These are phyloP conservation scores for Erodium moschatum DNA, from an alignment of 441 rosid species.

Conservation along the genomic window DNA sequence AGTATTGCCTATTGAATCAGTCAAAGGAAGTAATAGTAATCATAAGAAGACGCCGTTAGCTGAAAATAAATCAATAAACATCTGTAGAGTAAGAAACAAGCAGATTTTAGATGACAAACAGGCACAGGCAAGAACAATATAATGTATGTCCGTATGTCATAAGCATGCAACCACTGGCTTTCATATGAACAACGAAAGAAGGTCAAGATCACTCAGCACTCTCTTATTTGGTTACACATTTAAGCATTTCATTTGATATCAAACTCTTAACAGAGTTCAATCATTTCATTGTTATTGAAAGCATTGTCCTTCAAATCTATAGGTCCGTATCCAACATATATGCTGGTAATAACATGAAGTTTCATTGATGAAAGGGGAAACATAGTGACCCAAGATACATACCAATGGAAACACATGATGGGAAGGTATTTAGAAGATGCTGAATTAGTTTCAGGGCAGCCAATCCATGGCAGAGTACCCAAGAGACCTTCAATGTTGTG, in stretches of 20 bases:
- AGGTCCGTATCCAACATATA: not conserved
- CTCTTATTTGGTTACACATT: not conserved
- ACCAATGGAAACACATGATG: slow-evolving; percentile 86
- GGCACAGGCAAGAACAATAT: not conserved
- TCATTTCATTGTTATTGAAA: not conserved
- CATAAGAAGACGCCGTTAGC: not conserved
- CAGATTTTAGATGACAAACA: not conserved
- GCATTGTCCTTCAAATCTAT: no score
- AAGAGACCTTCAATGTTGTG: slow-evolving; percentile 39
- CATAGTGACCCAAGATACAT: slow-evolving; percentile 6
- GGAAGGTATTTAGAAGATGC: slow-evolving; percentile 62
- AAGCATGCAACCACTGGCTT: not conserved
- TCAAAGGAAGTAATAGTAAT: not conserved
- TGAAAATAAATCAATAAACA: not conserved
- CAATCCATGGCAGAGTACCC: slow-evolving; percentile 74
- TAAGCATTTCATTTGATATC: not conserved
- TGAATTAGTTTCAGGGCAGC: slow-evolving; percentile 56
- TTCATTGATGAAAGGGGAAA: not conserved
- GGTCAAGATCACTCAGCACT: not conserved
- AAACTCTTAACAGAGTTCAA: not conserved
- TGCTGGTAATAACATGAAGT: not conserved
- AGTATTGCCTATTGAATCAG: not conserved
- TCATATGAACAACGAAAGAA: not conserved
- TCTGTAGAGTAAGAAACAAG: not conserved
- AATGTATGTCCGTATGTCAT: not conserved